Conservation (phyloP, 805 yeast genomes). For the Cyberlindnera euphorbiae region DNA sequence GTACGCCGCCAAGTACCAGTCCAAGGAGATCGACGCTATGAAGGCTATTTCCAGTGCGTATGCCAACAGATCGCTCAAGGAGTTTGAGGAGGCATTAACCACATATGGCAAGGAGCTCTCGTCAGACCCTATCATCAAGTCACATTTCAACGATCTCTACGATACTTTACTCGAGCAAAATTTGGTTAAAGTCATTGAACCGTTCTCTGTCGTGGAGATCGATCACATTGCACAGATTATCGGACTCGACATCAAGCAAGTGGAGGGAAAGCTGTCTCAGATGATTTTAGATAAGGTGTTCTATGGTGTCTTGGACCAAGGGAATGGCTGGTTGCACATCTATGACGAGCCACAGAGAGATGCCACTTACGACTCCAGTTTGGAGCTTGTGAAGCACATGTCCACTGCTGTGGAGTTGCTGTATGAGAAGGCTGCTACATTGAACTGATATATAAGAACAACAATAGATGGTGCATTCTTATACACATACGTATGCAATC, state of each 20-base stretch:
- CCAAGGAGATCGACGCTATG: constrained; percentile 92
- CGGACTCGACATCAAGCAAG: constrained; percentile 81
- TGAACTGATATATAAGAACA: constrained; percentile 43
- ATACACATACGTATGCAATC: background rate
- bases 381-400: constrained; percentile 83
- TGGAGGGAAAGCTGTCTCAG: constrained; percentile 91
- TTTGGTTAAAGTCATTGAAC: constrained; percentile 90
- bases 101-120: constrained; percentile 71
- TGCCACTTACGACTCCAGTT: constrained; percentile 80
- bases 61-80: constrained; percentile 82
- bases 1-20: constrained; percentile 65
- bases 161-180: constrained; percentile 92
- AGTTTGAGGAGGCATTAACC: constrained; percentile 79
- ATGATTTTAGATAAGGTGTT: constrained; percentile 96
- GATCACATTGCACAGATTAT: constrained; percentile 82
- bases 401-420: constrained; percentile 83
- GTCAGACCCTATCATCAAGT: constrained; percentile 80
- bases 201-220: constrained; percentile 93
- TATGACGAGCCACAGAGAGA: constrained; percentile 88
- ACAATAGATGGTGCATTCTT: constrained; percentile 1
- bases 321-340: constrained; percentile 93
- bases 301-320: constrained; percentile 95
- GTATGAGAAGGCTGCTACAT: constrained; percentile 87
- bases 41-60: constrained; percentile 88
- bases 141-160: constrained; percentile 88